Base-by-base conservation (phyloP, 2,329 filamentous ascomycete genomes). In the Ophiostoma sp. region DNA sequence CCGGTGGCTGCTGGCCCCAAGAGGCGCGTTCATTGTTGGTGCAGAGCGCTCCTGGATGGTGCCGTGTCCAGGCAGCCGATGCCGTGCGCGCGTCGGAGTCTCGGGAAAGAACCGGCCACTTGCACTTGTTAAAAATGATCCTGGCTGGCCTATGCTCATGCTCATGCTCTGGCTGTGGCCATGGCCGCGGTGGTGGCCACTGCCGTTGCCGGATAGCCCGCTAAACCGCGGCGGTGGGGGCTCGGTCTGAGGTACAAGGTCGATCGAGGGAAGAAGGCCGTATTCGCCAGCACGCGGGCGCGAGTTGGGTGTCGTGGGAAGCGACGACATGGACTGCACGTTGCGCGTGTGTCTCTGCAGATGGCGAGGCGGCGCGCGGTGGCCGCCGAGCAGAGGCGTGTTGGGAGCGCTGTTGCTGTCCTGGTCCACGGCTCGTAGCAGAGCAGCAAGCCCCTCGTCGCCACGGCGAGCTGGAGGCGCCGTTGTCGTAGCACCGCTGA, bases 311-410 rank as follows among this genome's bases (percentile, higher is more conserved):
- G 92, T 96, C 5, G 87, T 87, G 7, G 92, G 92, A 5, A 97
- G 81, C 0, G 93, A 95, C 0, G 93, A 96, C 76, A 96, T 82
- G 62, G 92, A 95, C 76, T 96, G 92, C 42, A 88, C 86, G 69
- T 89, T 91, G 72, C 92, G 87, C 18, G 84, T 86, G 76, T 96
- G 92, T 5, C 86, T 86, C 67, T 84, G 80, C 69, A 76, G 83
- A 74, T 80, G 83, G 76, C 78, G 83, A 70, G 77, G 80, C 40
- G 76, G 80, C 71, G 76, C 79, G 69, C 79, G 84, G 76, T 78
- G 78, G 44, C 77, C 76, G 18, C 40, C 38, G 5, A 80, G 75
- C 38, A 82, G 79, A 0, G 91, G 90, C 0, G 90, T 93, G 0
- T 90, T 87, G 1, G 90, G 89, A 1, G 90, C 88, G 73, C 89